Evolutionary conservation across 345 rosid species (phyloP), one percentile per base, ranked within the genome.

Genomic region (Jatropha curcas): DNA sequence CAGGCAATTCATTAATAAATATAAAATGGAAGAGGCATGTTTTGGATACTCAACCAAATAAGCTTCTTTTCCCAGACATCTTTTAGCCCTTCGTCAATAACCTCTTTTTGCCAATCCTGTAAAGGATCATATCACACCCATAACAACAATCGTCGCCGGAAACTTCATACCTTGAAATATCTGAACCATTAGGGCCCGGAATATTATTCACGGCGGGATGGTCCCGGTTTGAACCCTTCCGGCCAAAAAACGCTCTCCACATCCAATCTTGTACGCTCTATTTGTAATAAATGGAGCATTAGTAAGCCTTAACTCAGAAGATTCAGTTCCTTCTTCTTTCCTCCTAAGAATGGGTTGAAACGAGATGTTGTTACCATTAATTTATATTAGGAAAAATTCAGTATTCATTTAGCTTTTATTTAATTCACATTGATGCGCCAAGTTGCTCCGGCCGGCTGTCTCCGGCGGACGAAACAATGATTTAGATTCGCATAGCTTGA

Each of bases 101-200:
- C 55, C 63, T 64, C 55, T 35, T 73, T 27, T 73, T 76, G 76
- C 76, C 76, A 73, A 53, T 65, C 70, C 22, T 73, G 67, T 12
- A 71, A 50, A 5, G 56, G 66, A 16, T 71, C 75, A n/a, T 28
- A 34, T 24, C 75, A n/a, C 75, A 30, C 68, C 68, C 14, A 71
- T 57, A 31, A 71, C 20, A 33, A 71, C 33, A 12, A 71, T 7
- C 4, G 59, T 71, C 0, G 48, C 31, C 4, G 75, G 75, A 24
- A 46, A 61, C 55, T 71, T 35, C 20, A 61, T 7, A 7, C 61
- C 56, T n/a, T 10, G 64, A 64, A 5, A 73, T 73, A 31, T 73
- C 71, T 10, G 1, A 13, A 14, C 64, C 22, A 12, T 65, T 28
- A 1, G 76, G 76, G 14, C 76, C 71, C 14, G 39, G 53, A 10